Conservation (phyloP, 2,329 filamentous ascomycete species). For the Penicillium fuscoglaucum region DNA sequence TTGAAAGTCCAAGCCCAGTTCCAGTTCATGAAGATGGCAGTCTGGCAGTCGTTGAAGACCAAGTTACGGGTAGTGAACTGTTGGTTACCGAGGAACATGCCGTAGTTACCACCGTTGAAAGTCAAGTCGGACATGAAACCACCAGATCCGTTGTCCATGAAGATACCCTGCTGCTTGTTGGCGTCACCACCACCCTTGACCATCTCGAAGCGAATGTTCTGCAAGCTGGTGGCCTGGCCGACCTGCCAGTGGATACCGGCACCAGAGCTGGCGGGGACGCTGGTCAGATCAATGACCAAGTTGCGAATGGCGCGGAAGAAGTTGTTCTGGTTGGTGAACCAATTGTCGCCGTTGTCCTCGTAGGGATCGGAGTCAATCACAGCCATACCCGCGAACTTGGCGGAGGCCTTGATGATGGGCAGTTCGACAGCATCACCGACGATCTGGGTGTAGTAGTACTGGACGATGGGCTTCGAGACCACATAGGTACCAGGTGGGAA, state of each 20-base stretch:
- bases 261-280: slow-evolving; percentile 60
- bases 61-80: slow-evolving; percentile 85
- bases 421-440: slow-evolving; percentile 73
- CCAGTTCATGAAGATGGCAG: slow-evolving; percentile 87
- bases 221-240: slow-evolving; percentile 75
- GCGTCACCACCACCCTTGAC: slow-evolving; percentile 60
- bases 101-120: slow-evolving; percentile 79
- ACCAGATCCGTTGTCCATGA: slow-evolving; percentile 82
- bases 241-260: slow-evolving; percentile 84
- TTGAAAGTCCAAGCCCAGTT: slow-evolving; percentile 87
- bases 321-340: slow-evolving; percentile 78
- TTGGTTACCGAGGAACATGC: slow-evolving; percentile 79
- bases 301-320: slow-evolving; percentile 83
- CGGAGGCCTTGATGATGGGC: slow-evolving; percentile 72
- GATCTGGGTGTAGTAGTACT: slow-evolving; percentile 92
- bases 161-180: slow-evolving; percentile 74
- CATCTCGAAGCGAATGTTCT: slow-evolving; percentile 83
- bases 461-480: slow-evolving; percentile 74
- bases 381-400: slow-evolving; percentile 78
- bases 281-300: slow-evolving; percentile 74
- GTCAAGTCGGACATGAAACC: slow-evolving; percentile 80
- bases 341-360: slow-evolving; percentile 65
- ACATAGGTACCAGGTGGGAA: slow-evolving; percentile 87
- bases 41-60: slow-evolving; percentile 78
- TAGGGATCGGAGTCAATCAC: slow-evolving; percentile 90